Conservation (phyloP, 2,329 filamentous ascomycete genomes). For the Pezicula rhizophila region DNA sequence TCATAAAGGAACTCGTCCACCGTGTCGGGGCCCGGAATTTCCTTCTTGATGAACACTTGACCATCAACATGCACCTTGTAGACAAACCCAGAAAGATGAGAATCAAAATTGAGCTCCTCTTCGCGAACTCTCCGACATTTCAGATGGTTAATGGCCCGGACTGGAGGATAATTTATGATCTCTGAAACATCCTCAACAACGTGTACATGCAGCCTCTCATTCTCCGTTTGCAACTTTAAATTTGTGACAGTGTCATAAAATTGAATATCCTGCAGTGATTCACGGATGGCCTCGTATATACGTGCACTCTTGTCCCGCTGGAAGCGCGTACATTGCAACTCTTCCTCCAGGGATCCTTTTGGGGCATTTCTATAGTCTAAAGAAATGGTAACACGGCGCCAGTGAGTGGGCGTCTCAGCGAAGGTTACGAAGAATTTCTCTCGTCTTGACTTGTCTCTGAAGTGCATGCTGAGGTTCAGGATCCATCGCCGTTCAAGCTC, state of each 20-base stretch:
- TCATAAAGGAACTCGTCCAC: slow-evolving; percentile 97
- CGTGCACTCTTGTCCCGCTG: slow-evolving; percentile 89
- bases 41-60: slow-evolving; percentile 83
- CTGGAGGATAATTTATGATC: slow-evolving; percentile 78
- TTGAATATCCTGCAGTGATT: slow-evolving; percentile 86
- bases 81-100: slow-evolving; percentile 93
- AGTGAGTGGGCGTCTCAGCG: slow-evolving; percentile 70
- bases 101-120: slow-evolving; percentile 73
- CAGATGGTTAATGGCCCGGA: slow-evolving; percentile 69
- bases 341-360: slow-evolving; percentile 76
- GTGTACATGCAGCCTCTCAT: slow-evolving; percentile 86
- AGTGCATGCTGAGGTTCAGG: slow-evolving; percentile 96
- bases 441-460: slow-evolving; percentile 82
- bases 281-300: slow-evolving; percentile 91
- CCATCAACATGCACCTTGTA: slow-evolving; percentile 78
- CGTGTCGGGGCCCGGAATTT: slow-evolving; percentile 91
- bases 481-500: slow-evolving; percentile 92
- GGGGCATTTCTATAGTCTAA: slow-evolving; percentile 83
- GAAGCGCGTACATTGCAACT: slow-evolving; percentile 69
- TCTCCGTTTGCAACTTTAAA: slow-evolving; percentile 82
- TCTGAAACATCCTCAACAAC: slow-evolving; percentile 91
- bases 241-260: slow-evolving; percentile 97
- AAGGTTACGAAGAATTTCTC: slow-evolving; percentile 99
- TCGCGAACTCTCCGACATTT: slow-evolving; percentile 61
- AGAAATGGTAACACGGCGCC: slow-evolving; percentile 87